Conservation (phyloP, 345 rosid genomes). For the Boechera divaricarpa region DNA sequence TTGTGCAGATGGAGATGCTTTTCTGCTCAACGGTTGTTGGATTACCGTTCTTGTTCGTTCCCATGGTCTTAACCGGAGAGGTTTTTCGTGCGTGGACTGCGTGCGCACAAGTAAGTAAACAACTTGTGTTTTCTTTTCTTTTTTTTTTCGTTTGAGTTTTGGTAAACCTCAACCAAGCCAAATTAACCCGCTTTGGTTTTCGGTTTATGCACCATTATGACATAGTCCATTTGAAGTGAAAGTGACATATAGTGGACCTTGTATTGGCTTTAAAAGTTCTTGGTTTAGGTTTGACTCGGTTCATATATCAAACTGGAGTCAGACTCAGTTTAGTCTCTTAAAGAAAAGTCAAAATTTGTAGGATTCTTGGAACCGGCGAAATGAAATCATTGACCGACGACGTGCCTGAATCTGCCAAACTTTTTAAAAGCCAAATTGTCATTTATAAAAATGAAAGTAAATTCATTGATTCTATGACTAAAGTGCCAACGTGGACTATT, state of each 20-base stretch:
- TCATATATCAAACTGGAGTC: not conserved
- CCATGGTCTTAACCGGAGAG: conserved; percentile 97
- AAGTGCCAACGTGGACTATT: conserved; percentile 30
- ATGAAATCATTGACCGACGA: conserved; percentile 40
- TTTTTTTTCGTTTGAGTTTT: not conserved
- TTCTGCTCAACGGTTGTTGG: conserved; percentile 95
- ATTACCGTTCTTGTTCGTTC: conserved; percentile 85
- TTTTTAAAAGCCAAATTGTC: conserved; percentile 16
- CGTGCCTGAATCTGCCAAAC: conserved; percentile 47
- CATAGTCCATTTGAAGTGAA: not conserved
- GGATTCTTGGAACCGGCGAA: conserved; percentile 5
- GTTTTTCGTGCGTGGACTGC: conserved; percentile 91
- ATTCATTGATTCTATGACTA: conserved; percentile 18
- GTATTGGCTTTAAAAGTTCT: conserved; percentile 23
- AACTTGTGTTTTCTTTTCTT: not conserved
- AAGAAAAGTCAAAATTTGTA: conserved; percentile 23
- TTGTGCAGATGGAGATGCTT: conserved; percentile 86
- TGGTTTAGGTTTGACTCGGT: conserved; percentile 19
- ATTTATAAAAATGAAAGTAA: not conserved
- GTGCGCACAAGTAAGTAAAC: conserved; percentile 72
- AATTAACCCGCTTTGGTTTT: not conserved
- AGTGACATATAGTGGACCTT: conserved; percentile 25
- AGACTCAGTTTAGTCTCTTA: not conserved
- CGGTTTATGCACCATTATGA: not conserved
- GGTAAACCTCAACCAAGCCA: not conserved